These are phyloP conservation scores for Torrubiella hemipterigena DNA, from an alignment of 2,329 filamentous ascomycete species.

Conservation along the genomic window DNA sequence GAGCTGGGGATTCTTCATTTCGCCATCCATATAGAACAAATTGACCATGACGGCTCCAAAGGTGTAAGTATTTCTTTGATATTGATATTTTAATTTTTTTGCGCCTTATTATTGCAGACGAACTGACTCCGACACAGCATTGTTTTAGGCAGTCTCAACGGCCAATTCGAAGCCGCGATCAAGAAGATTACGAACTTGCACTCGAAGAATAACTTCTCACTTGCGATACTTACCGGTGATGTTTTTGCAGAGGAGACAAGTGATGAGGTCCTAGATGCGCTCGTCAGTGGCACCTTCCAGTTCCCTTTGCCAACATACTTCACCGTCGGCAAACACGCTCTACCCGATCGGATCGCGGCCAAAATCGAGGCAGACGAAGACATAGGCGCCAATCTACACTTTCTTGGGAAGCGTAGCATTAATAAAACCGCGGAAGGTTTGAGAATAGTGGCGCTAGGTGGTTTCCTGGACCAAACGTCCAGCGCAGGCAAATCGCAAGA, in stretches of 20 bases:
- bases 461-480: slow-evolving; percentile 50
- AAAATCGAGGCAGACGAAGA: slow-evolving; percentile 63
- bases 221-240: slow-evolving; percentile 75
- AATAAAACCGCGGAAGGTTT: slow-evolving; percentile 86
- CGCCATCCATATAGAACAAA: neutral
- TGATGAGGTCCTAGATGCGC: slow-evolving; percentile 43
- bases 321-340: slow-evolving; percentile 59
- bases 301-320: slow-evolving; percentile 86
- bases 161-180: slow-evolving; percentile 64
- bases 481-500: slow-evolving; percentile 54
- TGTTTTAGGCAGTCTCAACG: slow-evolving; percentile 73
- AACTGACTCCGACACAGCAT: slow-evolving; percentile 36
- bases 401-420: slow-evolving; percentile 73
- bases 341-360: slow-evolving; percentile 59
- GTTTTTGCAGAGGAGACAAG: slow-evolving; percentile 58
- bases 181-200: slow-evolving; percentile 72
- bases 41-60: slow-evolving; percentile 33
- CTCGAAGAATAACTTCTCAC: slow-evolving; percentile 75
- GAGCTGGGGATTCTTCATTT: too few species aligned
- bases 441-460: slow-evolving; percentile 77
- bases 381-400: slow-evolving; percentile 84
- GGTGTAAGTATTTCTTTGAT: slow-evolving; percentile 24
- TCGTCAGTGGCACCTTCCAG: slow-evolving; percentile 60
- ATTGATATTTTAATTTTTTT: neutral
- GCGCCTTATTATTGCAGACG: slow-evolving; percentile 5